Conservation (phyloP, 2,329 filamentous ascomycete species). For the Fusarium sterilihyphosum region DNA sequence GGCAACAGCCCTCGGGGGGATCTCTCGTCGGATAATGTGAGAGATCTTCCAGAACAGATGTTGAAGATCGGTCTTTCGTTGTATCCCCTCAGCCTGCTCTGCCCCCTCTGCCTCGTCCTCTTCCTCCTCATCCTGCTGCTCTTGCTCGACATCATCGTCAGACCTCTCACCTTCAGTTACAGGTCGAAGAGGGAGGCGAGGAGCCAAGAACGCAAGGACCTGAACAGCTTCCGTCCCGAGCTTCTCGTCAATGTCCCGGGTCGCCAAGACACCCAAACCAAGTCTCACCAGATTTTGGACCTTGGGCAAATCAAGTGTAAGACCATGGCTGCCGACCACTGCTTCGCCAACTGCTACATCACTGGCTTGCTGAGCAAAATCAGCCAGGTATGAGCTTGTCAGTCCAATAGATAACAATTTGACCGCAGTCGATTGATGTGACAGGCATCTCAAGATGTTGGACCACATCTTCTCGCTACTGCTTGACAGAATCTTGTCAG, state of each 20-base stretch:
- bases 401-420: constrained; percentile 81
- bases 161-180: constrained; percentile 53
- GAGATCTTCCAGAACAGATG: constrained; percentile 84
- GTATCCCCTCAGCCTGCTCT: constrained; percentile 55
- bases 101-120: constrained; percentile 57
- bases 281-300: constrained; percentile 68
- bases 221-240: constrained; percentile 83
- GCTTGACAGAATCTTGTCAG: constrained; percentile 69
- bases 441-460: constrained; percentile 73
- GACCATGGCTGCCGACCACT: constrained; percentile 75
- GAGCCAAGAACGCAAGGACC: constrained; percentile 84
- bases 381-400: constrained; percentile 79
- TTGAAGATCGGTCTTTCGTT: constrained; percentile 61
- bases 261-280: constrained; percentile 65
- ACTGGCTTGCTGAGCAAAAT: constrained; percentile 73
- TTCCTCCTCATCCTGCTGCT: constrained; percentile 56
- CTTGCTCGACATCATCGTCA: constrained; percentile 52
- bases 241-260: constrained; percentile 72
- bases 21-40: constrained; percentile 80
- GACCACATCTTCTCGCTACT: constrained; percentile 75
- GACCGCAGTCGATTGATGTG: constrained; percentile 76
- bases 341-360: constrained; percentile 62
- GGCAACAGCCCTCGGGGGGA: constrained; percentile 68
- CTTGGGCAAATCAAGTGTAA: constrained; percentile 71
- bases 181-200: constrained; percentile 55